Percentiles rank a stretch among this genome's conserved stretches.
Evolutionary conservation across 2,329 filamentous ascomycete genomes (phyloP).

Genomic region (Scedosporium minutisporum): DNA sequence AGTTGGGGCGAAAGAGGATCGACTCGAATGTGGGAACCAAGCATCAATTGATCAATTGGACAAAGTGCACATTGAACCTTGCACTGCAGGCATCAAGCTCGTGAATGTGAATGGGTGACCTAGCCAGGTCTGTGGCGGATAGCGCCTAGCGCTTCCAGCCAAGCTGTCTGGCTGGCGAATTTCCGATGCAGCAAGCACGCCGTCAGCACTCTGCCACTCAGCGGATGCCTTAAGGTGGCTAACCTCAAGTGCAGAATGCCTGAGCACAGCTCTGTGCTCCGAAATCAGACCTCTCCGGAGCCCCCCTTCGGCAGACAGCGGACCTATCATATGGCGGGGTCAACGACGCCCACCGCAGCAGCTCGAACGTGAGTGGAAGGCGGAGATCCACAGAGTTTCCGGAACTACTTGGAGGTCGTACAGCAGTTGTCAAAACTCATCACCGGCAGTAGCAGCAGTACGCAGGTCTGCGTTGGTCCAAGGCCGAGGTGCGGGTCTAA

Average conservation of each 20-base stretch:
- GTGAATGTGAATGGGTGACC: neutral
- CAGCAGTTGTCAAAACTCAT: neutral
- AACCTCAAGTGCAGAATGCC: neutral
- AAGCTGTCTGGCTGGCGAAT: neutral
- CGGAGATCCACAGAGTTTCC: neutral
- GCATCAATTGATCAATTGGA: neutral
- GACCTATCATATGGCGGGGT: neutral
- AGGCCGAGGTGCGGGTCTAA: neutral
- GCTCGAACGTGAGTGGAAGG: neutral
- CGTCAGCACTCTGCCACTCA: too few species aligned
- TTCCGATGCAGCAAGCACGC: too few species aligned
- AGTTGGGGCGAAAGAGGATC: neutral
- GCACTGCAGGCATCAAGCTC: neutral
- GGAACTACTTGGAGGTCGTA: neutral
- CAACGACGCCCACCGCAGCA: neutral
- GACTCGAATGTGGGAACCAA: neutral
- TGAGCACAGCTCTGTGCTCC: neutral
- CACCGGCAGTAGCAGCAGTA: neutral
- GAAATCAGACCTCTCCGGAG: neutral
- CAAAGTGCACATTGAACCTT: neutral
- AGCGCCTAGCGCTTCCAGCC: conserved; percentile 1
- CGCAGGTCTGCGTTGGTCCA: neutral
- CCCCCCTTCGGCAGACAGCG: neutral
- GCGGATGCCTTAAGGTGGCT: too few species aligned
- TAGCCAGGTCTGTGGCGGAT: neutral